Percentiles rank a stretch among this genome's conserved stretches.
These are phyloP conservation scores for Annulohypoxylon moriforme DNA, from an alignment of 495 filamentous ascomycete species.

Conservation along the genomic window DNA sequence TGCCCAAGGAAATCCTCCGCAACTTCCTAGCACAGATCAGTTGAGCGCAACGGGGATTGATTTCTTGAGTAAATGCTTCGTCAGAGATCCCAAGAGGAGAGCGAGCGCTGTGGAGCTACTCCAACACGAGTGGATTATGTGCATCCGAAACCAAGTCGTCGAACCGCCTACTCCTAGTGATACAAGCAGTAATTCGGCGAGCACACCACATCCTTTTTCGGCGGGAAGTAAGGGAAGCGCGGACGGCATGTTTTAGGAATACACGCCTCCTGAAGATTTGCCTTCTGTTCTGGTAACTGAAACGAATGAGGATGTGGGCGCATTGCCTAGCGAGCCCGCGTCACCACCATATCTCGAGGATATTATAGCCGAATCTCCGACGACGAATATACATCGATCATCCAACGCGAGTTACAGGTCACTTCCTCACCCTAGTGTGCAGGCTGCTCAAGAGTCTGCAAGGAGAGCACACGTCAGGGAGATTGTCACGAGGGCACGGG, in stretches of 20 bases:
- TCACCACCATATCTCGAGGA: neutral
- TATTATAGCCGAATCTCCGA: neutral
- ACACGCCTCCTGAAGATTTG: conserved; percentile 34
- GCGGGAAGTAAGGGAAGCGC: conserved; percentile 40
- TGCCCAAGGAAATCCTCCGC: conserved; percentile 91
- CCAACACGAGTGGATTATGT: conserved; percentile 95
- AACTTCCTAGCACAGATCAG: conserved; percentile 83
- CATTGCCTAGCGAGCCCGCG: neutral
- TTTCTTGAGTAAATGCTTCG: conserved; percentile 88
- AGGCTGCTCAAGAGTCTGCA: conserved; percentile 44
- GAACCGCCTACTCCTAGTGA: conserved; percentile 66
- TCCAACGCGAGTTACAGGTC: conserved; percentile 10
- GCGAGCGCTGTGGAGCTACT: conserved; percentile 88
- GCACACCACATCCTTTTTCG: conserved; percentile 48
- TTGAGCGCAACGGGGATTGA: conserved; percentile 86
- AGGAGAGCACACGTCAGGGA: conserved; percentile 43
- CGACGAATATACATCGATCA: neutral
- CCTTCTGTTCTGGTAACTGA: conserved; percentile 31
- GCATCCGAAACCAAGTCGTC: conserved; percentile 65
- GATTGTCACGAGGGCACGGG: conserved; percentile 29
- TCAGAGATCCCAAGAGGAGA: conserved; percentile 81
- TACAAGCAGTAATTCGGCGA: conserved; percentile 53
- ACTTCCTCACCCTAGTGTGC: conserved; percentile 22
- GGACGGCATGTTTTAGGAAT: conserved; percentile 49
- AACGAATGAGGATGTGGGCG: conserved; percentile 21